Base-by-base conservation (phyloP, 768 basidiomycete species). In the Candolleomyces aberdarensis region DNA sequence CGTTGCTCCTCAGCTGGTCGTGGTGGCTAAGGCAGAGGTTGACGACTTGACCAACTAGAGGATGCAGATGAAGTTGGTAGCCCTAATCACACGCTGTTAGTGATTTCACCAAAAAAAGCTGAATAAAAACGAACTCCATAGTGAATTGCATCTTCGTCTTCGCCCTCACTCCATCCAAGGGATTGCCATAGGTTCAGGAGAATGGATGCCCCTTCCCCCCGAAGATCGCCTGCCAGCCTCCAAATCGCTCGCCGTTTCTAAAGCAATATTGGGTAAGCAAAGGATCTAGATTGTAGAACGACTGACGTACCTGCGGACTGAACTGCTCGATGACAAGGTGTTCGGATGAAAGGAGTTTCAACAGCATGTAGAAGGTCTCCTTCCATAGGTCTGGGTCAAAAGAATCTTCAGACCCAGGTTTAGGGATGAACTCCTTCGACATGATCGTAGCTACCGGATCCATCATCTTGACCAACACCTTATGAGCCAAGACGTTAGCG, bases 181-280 rank as follows among this genome's bases (percentile, higher is more conserved):
- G 91, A 85, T 67, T 91, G 85, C 96, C 96, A 98, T 5, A 96
- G 76, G 36, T 81, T 85, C 15, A 89, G 73, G 49, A 98, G 72
- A 59, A 96, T 86, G 6, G 84, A 78, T 1, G 94, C 90, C 15
- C 94, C 96, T 71, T 96, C 92, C 10, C 94, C 95, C 22, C 96
- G 85, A 67, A 98, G 86, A 74, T 98, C 96, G 29, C 95, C 95
- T 5, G 92, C 94, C n/a, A 98, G 84, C 41, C 93, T 85, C 96
- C 96, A 98, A 10, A 96, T 92, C 3, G 96, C 92, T 47, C 96
- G 87, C 46, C 94, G 91, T 87, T 94, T 94, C 92, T 97, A 60
- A 56, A 55, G 44, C 53, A 36, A 15, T 20, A 41, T 50, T 41
- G 39, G n/a, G 57, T 56, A n/a, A 52, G 47, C 26, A 39, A 29